A percentile compares a stretch with the other conserved stretches of the same genome.
phyloP scores from a whole-genome alignment of 2,329 filamentous ascomycete species.

The Beauveria scarabaeidicola region DNA sequence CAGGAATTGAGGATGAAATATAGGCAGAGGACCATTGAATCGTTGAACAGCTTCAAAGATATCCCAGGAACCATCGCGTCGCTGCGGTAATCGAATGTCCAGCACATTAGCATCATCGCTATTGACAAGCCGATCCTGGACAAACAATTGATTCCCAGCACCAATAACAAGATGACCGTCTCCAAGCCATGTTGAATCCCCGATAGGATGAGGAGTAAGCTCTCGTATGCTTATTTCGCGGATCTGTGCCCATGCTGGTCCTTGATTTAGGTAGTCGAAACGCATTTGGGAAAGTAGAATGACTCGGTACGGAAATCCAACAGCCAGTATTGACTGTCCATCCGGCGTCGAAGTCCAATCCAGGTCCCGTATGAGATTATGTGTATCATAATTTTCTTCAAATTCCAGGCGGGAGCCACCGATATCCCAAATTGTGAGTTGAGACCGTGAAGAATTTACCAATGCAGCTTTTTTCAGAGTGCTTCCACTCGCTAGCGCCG shows the following conservation, averaged over 20 bases:
- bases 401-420: conserved; percentile 74
- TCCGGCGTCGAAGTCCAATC: conserved; percentile 93
- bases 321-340: conserved; percentile 77
- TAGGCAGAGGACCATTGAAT: conserved; percentile 77
- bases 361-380: conserved; percentile 73
- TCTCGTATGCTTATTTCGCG: conserved; percentile 74
- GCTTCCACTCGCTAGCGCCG: conserved; percentile 74
- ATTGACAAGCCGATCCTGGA: conserved; percentile 70
- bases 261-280: conserved; percentile 83
- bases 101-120: conserved; percentile 51
- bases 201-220: conserved; percentile 80
- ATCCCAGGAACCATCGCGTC: conserved; percentile 49
- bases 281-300: conserved; percentile 77
- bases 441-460: conserved; percentile 63
- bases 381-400: conserved; percentile 61
- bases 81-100: conserved; percentile 38
- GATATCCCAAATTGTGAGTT: conserved; percentile 86
- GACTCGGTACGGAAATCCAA: conserved; percentile 85
- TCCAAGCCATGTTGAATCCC: conserved; percentile 84
- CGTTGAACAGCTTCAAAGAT: conserved; percentile 75
- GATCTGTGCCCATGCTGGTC: conserved; percentile 82
- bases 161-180: conserved; percentile 81
- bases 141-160: conserved; percentile 82
- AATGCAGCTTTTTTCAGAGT: conserved; percentile 81
- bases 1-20: conserved; percentile 88